These are phyloP conservation scores for Quercus gilva DNA, from an alignment of 306 rosid species.

Conservation along the genomic window DNA sequence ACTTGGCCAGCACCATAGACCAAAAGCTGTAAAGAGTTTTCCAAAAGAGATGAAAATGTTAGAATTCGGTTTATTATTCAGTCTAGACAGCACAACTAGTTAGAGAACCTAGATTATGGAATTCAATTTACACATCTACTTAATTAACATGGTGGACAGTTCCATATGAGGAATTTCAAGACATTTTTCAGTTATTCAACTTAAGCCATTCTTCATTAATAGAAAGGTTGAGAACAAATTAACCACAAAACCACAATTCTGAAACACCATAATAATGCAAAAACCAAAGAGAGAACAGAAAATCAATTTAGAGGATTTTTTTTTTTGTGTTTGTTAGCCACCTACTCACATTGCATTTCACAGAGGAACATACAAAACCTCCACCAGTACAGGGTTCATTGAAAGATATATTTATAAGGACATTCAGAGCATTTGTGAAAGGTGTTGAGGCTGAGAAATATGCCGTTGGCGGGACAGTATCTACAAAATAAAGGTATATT, in stretches of 20 bases:
- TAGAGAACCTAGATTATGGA: not conserved
- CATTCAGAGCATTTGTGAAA: slow-evolving; percentile 61
- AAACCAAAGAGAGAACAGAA: not conserved
- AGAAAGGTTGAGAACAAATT: not conserved
- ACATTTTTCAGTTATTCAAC: not conserved
- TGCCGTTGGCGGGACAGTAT: slow-evolving; percentile 84
- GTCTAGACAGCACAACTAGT: not conserved
- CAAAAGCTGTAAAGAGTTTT: slow-evolving; percentile 55
- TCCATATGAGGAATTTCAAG: not conserved
- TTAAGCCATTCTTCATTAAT: not conserved
- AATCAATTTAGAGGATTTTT: not conserved
- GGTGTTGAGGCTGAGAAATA: slow-evolving; percentile 47
- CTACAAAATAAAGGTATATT: slow-evolving; percentile 39
- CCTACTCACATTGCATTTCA: slow-evolving; percentile 86
- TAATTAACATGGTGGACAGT: not conserved
- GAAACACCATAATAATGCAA: not conserved
- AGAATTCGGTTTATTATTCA: slow-evolving; percentile 9
- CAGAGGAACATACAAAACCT: slow-evolving; percentile 70
- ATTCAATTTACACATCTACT: not conserved
- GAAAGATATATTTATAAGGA: slow-evolving; percentile 73
- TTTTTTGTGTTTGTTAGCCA: slow-evolving; percentile 18
- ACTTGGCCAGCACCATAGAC: slow-evolving; percentile 89
- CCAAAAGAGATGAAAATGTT: slow-evolving; percentile 7
- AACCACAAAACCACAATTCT: not conserved
- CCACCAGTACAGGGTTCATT: slow-evolving; percentile 65